These are phyloP conservation scores for Cryphonectria parasitica DNA, from an alignment of 2,329 filamentous ascomycete species.

Conservation along the genomic window DNA sequence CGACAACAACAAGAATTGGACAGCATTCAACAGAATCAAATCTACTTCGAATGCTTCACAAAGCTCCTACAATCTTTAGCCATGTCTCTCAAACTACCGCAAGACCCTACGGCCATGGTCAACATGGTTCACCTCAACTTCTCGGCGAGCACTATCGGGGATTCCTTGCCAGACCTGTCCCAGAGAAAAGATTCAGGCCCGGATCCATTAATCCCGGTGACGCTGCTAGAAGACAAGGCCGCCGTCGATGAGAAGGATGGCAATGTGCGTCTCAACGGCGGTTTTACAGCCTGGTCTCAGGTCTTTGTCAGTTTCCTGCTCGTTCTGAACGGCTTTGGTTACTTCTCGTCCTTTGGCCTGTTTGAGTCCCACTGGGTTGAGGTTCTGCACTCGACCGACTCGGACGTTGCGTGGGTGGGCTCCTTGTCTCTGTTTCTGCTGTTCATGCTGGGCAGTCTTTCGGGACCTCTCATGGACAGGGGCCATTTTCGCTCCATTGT, in stretches of 20 bases:
- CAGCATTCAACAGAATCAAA: neutral
- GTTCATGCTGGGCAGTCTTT: conserved; percentile 57
- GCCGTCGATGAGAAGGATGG: neutral
- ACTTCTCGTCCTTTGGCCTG: conserved; percentile 57
- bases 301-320: conserved; percentile 48
- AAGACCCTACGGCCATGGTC: neutral
- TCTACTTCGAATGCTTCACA: neutral
- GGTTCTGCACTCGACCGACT: conserved; percentile 44
- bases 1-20: neutral
- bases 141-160: neutral
- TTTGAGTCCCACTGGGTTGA: conserved; percentile 58
- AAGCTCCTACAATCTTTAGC: neutral
- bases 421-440: conserved; percentile 58
- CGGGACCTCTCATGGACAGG: conserved; percentile 57
- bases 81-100: neutral
- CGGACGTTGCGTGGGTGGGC: conserved; percentile 58
- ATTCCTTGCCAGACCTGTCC: neutral
- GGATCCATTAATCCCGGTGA: neutral
- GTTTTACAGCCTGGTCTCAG: conserved; percentile 48
- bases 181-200: neutral
- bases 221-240: neutral
- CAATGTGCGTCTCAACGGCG: conserved; percentile 45
- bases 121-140: neutral
- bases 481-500: conserved; percentile 54
- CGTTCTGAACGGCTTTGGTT: conserved; percentile 58